phyloP scores from a whole-genome alignment of 352 stramenopile species.

The Phytophthora aleatoria region DNA sequence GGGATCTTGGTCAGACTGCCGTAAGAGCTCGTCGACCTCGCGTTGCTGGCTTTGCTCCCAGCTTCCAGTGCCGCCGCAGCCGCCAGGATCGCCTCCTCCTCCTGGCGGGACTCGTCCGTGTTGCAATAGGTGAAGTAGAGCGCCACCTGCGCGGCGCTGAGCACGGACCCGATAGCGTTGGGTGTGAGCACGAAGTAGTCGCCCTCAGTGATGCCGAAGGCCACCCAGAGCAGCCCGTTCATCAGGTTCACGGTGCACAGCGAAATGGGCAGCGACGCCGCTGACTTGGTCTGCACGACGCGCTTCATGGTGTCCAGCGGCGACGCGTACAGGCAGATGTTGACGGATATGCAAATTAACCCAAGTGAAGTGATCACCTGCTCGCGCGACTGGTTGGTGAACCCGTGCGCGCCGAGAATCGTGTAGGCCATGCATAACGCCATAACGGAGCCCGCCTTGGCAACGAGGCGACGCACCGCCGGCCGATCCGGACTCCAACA shows the following conservation, averaged over 20 bases:
- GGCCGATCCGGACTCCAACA: slow-evolving; percentile 35
- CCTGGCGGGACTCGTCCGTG: slow-evolving; percentile 27
- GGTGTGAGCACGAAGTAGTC: slow-evolving; percentile 49
- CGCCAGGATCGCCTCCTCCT: slow-evolving; percentile 25
- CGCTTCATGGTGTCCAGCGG: slow-evolving; percentile 52
- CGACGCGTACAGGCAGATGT: slow-evolving; percentile 49
- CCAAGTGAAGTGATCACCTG: slow-evolving; percentile 41
- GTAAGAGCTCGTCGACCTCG: slow-evolving; percentile 17
- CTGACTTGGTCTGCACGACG: slow-evolving; percentile 49
- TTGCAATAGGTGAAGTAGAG: slow-evolving; percentile 51
- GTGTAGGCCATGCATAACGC: slow-evolving; percentile 38
- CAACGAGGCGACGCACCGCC: slow-evolving; percentile 21
- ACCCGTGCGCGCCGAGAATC: slow-evolving; percentile 26
- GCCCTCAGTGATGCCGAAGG: slow-evolving; percentile 44
- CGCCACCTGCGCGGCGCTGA: slow-evolving; percentile 45
- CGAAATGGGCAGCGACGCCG: slow-evolving; percentile 50
- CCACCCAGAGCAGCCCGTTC: slow-evolving; percentile 54
- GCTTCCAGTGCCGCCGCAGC: slow-evolving; percentile 20
- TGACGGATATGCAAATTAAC: slow-evolving; percentile 44
- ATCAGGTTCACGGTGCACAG: slow-evolving; percentile 49
- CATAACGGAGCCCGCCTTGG: slow-evolving; percentile 32
- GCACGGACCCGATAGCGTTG: slow-evolving; percentile 44
- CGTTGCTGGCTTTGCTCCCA: slow-evolving; percentile 10
- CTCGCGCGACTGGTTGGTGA: slow-evolving; percentile 34
- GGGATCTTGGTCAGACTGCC: slow-evolving; percentile 19